Conservation (phyloP, 2,329 filamentous ascomycete genomes). For the Trichoderma hamatum region DNA sequence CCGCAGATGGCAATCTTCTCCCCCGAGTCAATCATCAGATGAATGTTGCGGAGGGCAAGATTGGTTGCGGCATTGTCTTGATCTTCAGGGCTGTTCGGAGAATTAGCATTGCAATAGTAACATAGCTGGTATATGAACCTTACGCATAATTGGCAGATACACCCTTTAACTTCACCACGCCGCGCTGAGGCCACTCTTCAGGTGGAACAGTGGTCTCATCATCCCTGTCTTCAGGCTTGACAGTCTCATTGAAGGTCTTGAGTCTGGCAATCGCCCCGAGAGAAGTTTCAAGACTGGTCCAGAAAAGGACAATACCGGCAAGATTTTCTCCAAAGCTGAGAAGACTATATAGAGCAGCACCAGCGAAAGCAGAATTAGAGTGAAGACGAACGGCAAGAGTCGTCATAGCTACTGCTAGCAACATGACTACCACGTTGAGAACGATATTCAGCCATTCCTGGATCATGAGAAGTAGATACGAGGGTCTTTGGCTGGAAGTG, state of each 20-base stretch:
- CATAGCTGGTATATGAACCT: constrained; percentile 5
- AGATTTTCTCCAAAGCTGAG: constrained; percentile 23
- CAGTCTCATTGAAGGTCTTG: constrained; percentile 33
- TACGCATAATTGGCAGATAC: constrained; percentile 42
- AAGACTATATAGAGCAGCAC: constrained; percentile 13
- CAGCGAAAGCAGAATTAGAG: background rate
- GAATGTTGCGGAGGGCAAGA: constrained; percentile 36
- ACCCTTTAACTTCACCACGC: constrained; percentile 37
- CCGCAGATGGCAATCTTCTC: constrained; percentile 44
- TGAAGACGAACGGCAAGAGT: background rate
- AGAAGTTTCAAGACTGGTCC: constrained; percentile 31
- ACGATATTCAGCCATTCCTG: constrained; percentile 48
- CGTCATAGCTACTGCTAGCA: constrained; percentile 21
- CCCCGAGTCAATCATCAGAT: constrained; percentile 36
- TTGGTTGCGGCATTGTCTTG: background rate
- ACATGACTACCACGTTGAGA: constrained; percentile 19
- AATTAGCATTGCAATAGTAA: background rate
- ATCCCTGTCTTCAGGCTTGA: background rate
- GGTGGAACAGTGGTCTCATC: background rate
- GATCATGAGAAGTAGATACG: constrained; percentile 48
- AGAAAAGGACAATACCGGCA: constrained; percentile 15
- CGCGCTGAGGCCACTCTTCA: constrained; percentile 38
- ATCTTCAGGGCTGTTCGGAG: background rate
- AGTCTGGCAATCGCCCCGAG: constrained; percentile 32
- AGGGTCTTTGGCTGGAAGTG: constrained; percentile 33